phyloP scores from a whole-genome alignment of 352 stramenopile genomes.

The Globisporangium cederbergense region DNA sequence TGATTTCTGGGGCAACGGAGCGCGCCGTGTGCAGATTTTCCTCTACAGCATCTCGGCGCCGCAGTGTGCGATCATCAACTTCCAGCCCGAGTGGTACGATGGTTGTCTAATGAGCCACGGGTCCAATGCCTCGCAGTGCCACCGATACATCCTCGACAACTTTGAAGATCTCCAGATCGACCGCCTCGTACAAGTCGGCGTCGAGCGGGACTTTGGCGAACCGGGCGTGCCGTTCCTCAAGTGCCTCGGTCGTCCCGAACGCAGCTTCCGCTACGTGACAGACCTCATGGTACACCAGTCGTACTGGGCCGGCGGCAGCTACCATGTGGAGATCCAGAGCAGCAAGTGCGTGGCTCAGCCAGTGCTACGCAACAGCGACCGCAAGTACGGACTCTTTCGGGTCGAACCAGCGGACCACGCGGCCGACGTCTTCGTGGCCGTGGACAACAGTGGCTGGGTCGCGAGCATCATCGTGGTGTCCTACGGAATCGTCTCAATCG shows the following conservation, averaged over 20 bases:
- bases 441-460: slow-evolving; percentile 16
- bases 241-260: slow-evolving; percentile 10
- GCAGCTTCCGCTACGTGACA: slow-evolving; percentile 18
- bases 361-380: neutral
- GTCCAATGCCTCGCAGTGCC: slow-evolving; percentile 11
- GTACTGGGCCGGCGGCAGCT: slow-evolving; percentile 23
- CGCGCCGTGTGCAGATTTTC: slow-evolving; percentile 22
- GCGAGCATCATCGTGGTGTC: slow-evolving; percentile 7
- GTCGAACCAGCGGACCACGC: slow-evolving; percentile 5
- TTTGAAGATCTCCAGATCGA: slow-evolving; percentile 18
- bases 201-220: slow-evolving; percentile 11
- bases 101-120: slow-evolving; percentile 4
- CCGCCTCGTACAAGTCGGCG: slow-evolving; percentile 9
- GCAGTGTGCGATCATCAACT: slow-evolving; percentile 20
- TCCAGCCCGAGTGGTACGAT: slow-evolving; percentile 14
- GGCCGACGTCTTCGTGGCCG: slow-evolving; percentile 13
- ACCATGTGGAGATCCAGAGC: slow-evolving; percentile 23
- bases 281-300: slow-evolving; percentile 20
- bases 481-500: slow-evolving; percentile 25
- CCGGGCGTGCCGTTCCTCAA: slow-evolving; percentile 12
- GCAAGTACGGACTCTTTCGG: slow-evolving; percentile 16
- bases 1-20: slow-evolving; percentile 31
- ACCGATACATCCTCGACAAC: slow-evolving; percentile 22
- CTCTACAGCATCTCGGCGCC: slow-evolving; percentile 1
- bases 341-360: slow-evolving; percentile 20